A percentile compares a stretch with the other conserved stretches of the same genome.
These are phyloP conservation scores for Amphirosellinia nigrospora DNA, from an alignment of 495 filamentous ascomycete species.

Conservation along the genomic window DNA sequence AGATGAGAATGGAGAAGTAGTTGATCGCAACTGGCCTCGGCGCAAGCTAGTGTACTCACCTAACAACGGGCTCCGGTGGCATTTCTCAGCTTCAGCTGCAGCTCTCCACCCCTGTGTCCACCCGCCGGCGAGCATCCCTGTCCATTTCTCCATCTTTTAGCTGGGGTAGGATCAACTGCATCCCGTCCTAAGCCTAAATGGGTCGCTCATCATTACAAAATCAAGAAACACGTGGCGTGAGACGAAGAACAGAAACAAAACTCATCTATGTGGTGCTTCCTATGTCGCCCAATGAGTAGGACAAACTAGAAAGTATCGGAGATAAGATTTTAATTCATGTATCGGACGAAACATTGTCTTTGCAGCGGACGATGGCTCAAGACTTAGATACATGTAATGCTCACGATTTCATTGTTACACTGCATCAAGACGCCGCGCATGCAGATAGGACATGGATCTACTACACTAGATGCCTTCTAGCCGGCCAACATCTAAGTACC, in stretches of 20 bases:
- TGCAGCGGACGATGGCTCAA: not conserved
- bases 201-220: not conserved
- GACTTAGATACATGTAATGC: not conserved
- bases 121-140: not conserved
- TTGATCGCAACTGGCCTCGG: not conserved
- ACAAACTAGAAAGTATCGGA: not conserved
- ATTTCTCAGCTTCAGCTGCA: not conserved
- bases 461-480: not conserved
- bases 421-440: constrained; percentile 8
- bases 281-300: not conserved
- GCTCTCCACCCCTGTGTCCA: not conserved
- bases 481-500: not conserved
- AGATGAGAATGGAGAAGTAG: not conserved
- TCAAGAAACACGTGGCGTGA: not conserved
- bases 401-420: constrained; percentile 8
- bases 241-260: not conserved
- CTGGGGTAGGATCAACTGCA: constrained; percentile 13
- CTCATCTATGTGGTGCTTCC: not conserved
- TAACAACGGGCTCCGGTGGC: not conserved
- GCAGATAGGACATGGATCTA: constrained; percentile 12
- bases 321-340: not conserved
- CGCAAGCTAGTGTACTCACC: too few relatives aligned
- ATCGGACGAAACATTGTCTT: not conserved
- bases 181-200: constrained; percentile 10
- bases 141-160: not conserved